These are phyloP conservation scores for Globisporangium paroecandrum DNA, from an alignment of 352 stramenopile genomes.

Conservation along the genomic window DNA sequence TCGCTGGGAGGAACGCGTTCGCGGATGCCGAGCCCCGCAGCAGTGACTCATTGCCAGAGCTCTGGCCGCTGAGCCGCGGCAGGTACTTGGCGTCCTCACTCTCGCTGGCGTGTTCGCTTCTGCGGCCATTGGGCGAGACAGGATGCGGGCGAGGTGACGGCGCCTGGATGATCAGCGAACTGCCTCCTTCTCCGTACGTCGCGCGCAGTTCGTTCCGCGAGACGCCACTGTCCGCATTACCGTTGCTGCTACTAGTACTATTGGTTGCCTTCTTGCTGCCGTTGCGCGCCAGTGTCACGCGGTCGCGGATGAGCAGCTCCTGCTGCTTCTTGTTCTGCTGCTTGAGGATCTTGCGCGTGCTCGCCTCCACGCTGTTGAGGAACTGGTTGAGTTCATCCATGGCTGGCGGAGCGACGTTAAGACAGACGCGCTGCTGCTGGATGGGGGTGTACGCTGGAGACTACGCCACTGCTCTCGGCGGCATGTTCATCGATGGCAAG, in stretches of 20 bases:
- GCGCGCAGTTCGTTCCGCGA: constrained; percentile 59
- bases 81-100: constrained; percentile 1
- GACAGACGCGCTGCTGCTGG: not conserved
- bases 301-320: constrained; percentile 45
- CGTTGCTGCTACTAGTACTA: constrained; percentile 1
- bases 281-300: constrained; percentile 29
- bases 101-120: constrained; percentile 29
- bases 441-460: not conserved
- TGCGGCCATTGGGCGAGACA: constrained; percentile 16
- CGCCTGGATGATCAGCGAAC: constrained; percentile 48
- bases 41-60: not conserved
- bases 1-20: constrained; percentile 27
- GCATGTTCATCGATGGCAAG: not conserved
- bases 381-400: constrained; percentile 83
- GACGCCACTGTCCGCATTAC: constrained; percentile 17
- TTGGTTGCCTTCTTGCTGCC: not conserved
- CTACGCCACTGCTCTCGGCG: not conserved
- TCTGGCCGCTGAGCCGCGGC: not conserved
- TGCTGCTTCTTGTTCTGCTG: constrained; percentile 79
- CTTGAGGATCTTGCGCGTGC: constrained; percentile 75
- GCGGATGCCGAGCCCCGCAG: constrained; percentile 1
- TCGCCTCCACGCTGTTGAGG: constrained; percentile 72
- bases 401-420: not conserved
- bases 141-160: constrained; percentile 22
- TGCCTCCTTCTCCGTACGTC: constrained; percentile 33